Percentiles rank a stretch among this genome's conserved stretches.
Evolutionary conservation across 177 flowering plant species (phyloP).

Genomic region (Telopea speciosissima): DNA sequence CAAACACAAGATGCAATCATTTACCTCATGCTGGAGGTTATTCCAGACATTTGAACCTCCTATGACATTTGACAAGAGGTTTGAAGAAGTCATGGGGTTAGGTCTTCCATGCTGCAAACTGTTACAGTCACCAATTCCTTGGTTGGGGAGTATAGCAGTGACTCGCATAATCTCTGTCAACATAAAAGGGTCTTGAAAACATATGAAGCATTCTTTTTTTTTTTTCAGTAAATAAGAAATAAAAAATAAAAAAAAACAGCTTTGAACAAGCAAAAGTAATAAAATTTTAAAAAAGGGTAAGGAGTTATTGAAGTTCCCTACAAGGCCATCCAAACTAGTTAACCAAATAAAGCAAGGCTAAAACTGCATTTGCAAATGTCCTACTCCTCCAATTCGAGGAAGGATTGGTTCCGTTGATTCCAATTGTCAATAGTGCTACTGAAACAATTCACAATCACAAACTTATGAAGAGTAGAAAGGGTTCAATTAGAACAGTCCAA

Average conservation of each 20-base stretch:
- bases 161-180: constrained; percentile 75
- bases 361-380: neutral
- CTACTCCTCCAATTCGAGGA: neutral
- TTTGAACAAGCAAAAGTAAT: neutral
- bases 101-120: constrained; percentile 88
- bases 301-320: neutral
- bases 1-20: neutral
- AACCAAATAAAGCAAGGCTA: neutral
- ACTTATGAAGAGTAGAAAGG: no score
- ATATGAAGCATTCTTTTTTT: constrained; percentile 10
- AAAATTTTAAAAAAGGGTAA: no score
- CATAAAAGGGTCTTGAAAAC: constrained; percentile 6
- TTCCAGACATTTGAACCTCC: constrained; percentile 86
- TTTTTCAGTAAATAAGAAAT: neutral
- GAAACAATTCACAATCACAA: no score
- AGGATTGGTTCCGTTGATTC: neutral
- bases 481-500: no score
- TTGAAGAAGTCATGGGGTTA: constrained; percentile 88
- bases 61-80: constrained; percentile 53
- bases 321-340: neutral
- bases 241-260: neutral
- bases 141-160: constrained; percentile 77
- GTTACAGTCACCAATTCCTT: constrained; percentile 74
- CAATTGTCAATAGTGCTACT: neutral
- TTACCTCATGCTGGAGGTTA: constrained; percentile 79